Conservation (phyloP, 768 basidiomycete genomes). For the Boletus sp. region DNA sequence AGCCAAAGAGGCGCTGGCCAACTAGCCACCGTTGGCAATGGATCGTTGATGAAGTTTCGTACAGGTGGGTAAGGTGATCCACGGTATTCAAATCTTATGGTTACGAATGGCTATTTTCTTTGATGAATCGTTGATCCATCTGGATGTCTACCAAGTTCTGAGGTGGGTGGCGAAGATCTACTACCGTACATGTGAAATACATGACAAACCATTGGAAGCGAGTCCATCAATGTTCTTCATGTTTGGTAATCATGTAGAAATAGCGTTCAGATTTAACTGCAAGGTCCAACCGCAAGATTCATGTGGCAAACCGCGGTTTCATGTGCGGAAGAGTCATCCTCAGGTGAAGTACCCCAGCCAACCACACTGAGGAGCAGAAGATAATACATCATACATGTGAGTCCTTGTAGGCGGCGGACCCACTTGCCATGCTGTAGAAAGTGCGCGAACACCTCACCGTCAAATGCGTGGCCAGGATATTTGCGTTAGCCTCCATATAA, state of each 20-base stretch:
- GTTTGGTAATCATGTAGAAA: not conserved
- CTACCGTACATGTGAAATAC: not conserved
- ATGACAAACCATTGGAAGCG: not conserved
- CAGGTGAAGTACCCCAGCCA: not conserved
- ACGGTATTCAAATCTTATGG: not conserved
- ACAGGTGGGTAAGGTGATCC: slow-evolving; percentile 11
- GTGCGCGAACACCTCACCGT: not conserved
- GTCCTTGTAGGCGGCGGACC: slow-evolving; percentile 4
- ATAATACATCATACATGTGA: slow-evolving; percentile 18
- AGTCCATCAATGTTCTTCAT: not conserved
- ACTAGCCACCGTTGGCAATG: slow-evolving; percentile 9
- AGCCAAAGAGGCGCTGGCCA: slow-evolving; percentile 1
- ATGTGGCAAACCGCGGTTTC: slow-evolving; percentile 10
- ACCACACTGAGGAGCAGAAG: slow-evolving; percentile 5
- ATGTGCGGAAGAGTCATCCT: not conserved
- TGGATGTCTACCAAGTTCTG: not conserved
- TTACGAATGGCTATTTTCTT: not conserved
- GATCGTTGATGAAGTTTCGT: not conserved
- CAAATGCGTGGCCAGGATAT: not conserved
- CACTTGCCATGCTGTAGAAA: slow-evolving; percentile 26
- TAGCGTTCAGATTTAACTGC: not conserved
- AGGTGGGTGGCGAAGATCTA: not conserved
- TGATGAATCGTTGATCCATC: not conserved
- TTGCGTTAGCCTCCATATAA: slow-evolving; percentile 17
- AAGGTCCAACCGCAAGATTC: not conserved